Base-by-base conservation (phyloP, 2,329 filamentous ascomycete genomes). In the Colletotrichum coccodes region DNA sequence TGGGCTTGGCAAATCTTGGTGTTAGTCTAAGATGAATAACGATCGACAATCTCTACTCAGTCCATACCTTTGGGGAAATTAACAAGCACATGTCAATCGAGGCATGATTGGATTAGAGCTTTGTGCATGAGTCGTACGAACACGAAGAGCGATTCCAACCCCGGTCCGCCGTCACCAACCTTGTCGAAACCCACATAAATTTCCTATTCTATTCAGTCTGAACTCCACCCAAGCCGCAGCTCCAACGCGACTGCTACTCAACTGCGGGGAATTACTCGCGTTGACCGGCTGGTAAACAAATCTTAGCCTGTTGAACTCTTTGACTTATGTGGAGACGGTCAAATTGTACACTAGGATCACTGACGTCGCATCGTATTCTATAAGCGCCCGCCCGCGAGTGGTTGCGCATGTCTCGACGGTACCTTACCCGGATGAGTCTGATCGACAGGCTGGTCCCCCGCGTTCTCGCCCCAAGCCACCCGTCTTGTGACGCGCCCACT, bases 371-470 rank as follows among this genome's bases (percentile, higher is more conserved):
- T 69, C 42, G 23, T 30, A 28, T 56, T 46, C 38, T 60, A 60
- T 60, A 69, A 65, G 66, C 66, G 66, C 66, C 34, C 40, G 32
- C 53, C 14, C 66, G 16, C 47, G 26, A 69, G 42, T 67, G 59
- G 49, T 36, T 49, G 26, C 21, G 28, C n/a, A 14, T 2, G 14
- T 53, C 3, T 18, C 21, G 26, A 50, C 54, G 54, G 34, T 26
- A 54, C 18, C 32, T 60, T 44, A n/a, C 56, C 53, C 49, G 4
- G 34, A 30, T 34, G 28, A 44, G 42, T 11, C 14, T 34, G 7
- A 6, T 53, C 26, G 34, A 16, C 52, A 40, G 54, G 23, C 21
- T n/a, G n/a, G 52, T 47, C 32, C 46, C 53, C 49, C 49, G 42
- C 64, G 47, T 47, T 46, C 18, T 32, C 9, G 16, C 49, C 21